Base-by-base conservation (phyloP, 768 basidiomycete genomes). In the Mycena leptocephala region DNA sequence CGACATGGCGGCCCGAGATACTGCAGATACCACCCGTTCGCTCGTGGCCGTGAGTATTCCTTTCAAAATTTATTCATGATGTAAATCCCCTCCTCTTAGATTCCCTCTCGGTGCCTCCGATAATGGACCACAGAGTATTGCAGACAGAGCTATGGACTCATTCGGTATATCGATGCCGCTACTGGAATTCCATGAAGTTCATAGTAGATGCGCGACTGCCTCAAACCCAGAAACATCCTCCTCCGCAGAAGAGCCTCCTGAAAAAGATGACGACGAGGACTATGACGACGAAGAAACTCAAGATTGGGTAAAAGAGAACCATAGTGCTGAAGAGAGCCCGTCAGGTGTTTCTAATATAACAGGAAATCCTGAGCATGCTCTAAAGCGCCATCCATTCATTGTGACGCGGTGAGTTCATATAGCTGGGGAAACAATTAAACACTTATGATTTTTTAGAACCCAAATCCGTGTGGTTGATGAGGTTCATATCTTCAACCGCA, bases 331-430 rank as follows among this genome's bases (percentile, higher is more conserved):
- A 5, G 3, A 14, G 26, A 18, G 7, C 16, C 6, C 28, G 32
- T 43, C 22, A 14, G 46, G 26, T 1, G 48, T 71, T 43, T 72
- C 75, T 0, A 48, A 76, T 26, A 68, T 72, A 24, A 22, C 33
- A 10, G 72, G 46, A 56, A 33, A 76, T 30, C 76, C 71, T 24
- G 76, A 75, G 9, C 73, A 82, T 5, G 76, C 79, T 13, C 65
- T 83, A 11, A 76, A 80, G 46, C 75, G 79, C 6, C 85, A 86
- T 72, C 87, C 87, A 2, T 86, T 85, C 51, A 77, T 88, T 37
- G 78, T 85, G 10, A 86, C 86, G 62, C 83, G 85, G 85, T 85
- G 55, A 16, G 81, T 75, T 13, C 43, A n/a, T 56, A 18, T 3
- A 28, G 35, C 20, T n/a, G 5, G 6, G 13, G 22, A 20, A 5